Base-by-base conservation (phyloP, 169 alveolate genomes). In the Eimeria zaria region DNA sequence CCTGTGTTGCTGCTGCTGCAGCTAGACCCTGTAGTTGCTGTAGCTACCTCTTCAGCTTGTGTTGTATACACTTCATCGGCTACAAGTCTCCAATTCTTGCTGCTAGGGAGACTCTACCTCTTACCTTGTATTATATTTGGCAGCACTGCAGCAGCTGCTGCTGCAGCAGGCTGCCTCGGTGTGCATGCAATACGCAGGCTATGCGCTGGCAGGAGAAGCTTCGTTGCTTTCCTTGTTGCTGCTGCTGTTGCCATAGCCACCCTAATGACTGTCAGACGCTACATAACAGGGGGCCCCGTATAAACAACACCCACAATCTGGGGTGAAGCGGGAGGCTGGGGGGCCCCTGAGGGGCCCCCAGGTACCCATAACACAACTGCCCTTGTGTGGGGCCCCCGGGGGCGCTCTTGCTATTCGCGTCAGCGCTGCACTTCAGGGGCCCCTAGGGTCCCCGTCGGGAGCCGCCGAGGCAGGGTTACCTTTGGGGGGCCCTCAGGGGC, bases 1-100 rank as follows among this genome's bases (percentile, higher is more conserved):
- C 99, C 99, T 20, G 69, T 98, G 44, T 93, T 98, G 96, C 97
- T 98, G 36, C 97, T 95, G 55, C 96, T 98, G 85, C 99, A 99
- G 58, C 60, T 95, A 24, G 98, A 96, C 94, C 99, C 99, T 48
- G 91, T 93, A 8, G 94, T 74, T 22, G 96, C 97, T 8, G 90
- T 94, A 16, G 97, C 97, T 1, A 95, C 97, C 11, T 48, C 95
- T 3, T 69, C 97, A 27, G 84, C 96, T 44, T 89, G 97, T 20
- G 97, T 97, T 18, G 76, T 97, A 8, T 97, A 95, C 87, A 97
- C 97, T 48, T 76, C 96, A 22, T 14, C 97, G 1, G 71, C 95
- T 18, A 97, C 97, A 20, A 93, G 96, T 22, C 83, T 95, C 69
- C 96, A 97, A 69, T 97, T 73, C 90, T 62, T 95, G 87, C 90